Base-by-base conservation (phyloP, 1,284 basidiomycete species). In the Boletellus deceptivus region DNA sequence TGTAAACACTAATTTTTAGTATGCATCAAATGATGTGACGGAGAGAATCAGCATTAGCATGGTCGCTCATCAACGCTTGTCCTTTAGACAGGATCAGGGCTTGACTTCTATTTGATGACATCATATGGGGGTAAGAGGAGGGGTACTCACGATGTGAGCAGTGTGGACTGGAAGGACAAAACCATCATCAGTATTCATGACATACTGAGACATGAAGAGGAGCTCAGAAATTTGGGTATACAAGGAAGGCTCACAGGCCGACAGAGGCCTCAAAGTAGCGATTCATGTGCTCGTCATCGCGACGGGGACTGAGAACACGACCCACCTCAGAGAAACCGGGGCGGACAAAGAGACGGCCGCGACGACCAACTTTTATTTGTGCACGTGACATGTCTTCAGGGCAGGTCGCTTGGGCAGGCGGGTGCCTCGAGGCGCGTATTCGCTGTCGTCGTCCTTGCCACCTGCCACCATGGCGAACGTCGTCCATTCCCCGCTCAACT, bases 181-280 rank as follows among this genome's bases (percentile, higher is more conserved):
- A 16, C 35, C 1, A 3, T 1, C 0, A 52, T 65, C 29, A 67
- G 60, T 46, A 37, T 25, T 6, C 1, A 20, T 16, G 13, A 53
- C 36, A 29, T n/a, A 41, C 48, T 42, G 24, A 48, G 25, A 55
- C 29, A 36, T 25, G 39, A 29, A 50, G 48, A 24, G 44, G 69
- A 61, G 72, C 75, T 90, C 87, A 72, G 87, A 89, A 89, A 90
- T 89, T 89, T 89, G 87, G 87, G 87, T 89, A 89, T 90, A 79
- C 75, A 68, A 75, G 75, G 63, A 63, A 68, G 64, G 67, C 73
- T 89, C 87, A 89, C 79, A 16, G 83, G 79, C 85, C 70, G 55
- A 35, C n/a, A 24, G 51, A 59, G 70, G 61, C 80, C 81, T 89
- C 86, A 68, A 85, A 82, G 86, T 89, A 89, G 86, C 86, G 87